Evolutionary conservation across 371 early-diverging fungal genomes (phyloP), one percentile per base, ranked within the genome.

Genomic region (Syncephalastrum racemosum): DNA sequence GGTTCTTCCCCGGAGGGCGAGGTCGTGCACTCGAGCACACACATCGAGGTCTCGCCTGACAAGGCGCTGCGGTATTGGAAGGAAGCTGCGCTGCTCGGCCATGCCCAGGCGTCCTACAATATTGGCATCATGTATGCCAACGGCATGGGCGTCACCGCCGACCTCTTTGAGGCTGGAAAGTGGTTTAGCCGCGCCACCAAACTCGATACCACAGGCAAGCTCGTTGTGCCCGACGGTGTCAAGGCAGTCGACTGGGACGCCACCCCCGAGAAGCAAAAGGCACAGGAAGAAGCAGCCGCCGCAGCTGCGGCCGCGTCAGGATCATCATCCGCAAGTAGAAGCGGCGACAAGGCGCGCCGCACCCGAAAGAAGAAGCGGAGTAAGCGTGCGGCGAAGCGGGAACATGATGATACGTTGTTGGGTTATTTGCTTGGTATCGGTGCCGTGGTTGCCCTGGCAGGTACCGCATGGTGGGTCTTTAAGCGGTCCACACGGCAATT

Each of bases 131-230:
- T 75, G 53, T 71, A 64, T 51, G 72, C 72, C 2, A 79, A 79
- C 49, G 74, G 74, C 13, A 71, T 75, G 67, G 76, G 79, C 25
- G 68, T 79, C 3, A 63, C 65, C 2, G 46, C 57, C 20, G 74
- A 79, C 56, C 20, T 71, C 10, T 73, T 60, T 53, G 36, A 62
- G 22, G 79, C 79, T 12, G 76, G 76, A 18, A 71, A 71, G 57
- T 79, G 76, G 76, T 79, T 79, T 57, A 70, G 72, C n/a, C 70
- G 79, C 53, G 79, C 79, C 15, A 51, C 64, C n/a, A 75, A 73
- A 36, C 53, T 79, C 25, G 79, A 79, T 53, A 61, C 60, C 2
- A 70, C 74, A 12, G 70, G 69, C 15, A 73, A 66, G 10, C 55
- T 79, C 16, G 63, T 63, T 2, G 68, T 67, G 15, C 75, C 76